Evolutionary conservation across 2,329 filamentous ascomycete genomes (phyloP).

Genomic region (Trichoderma polysporum): DNA sequence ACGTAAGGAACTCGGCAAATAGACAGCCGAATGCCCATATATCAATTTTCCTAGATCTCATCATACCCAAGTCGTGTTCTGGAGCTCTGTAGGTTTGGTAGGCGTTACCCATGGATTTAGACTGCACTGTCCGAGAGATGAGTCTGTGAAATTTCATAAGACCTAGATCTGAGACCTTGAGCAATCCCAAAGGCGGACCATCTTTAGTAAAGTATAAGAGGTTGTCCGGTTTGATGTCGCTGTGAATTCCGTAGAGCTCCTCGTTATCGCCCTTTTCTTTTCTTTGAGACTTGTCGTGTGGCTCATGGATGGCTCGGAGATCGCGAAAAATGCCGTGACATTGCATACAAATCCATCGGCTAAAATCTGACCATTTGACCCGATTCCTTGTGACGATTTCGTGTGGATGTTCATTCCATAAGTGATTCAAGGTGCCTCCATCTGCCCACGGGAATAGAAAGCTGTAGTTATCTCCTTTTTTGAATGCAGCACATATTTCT

Average conservation of each 20-base stretch:
- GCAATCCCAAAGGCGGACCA: background rate
- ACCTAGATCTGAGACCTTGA: background rate
- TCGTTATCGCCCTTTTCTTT: background rate
- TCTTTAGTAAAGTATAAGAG: background rate
- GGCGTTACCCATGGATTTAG: background rate
- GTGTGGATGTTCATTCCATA: background rate
- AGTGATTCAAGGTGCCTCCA: background rate
- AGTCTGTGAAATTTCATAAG: background rate
- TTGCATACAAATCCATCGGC: background rate
- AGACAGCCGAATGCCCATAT: constrained; percentile 4
- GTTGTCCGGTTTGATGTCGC: background rate
- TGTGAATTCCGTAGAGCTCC: background rate
- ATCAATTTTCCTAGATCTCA: background rate
- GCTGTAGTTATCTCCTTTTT: background rate
- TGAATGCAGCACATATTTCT: background rate
- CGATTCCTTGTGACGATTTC: background rate
- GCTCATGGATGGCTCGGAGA: background rate
- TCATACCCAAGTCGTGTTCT: background rate
- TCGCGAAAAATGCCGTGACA: background rate
- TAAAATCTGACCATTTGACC: background rate
- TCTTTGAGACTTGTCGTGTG: background rate
- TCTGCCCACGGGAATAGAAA: background rate
- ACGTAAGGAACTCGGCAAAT: background rate
- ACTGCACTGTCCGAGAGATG: background rate
- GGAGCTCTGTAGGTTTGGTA: background rate